These are phyloP conservation scores for Hyphopichia burtonii DNA, from an alignment of 1,139 yeast species.

Conservation along the genomic window DNA sequence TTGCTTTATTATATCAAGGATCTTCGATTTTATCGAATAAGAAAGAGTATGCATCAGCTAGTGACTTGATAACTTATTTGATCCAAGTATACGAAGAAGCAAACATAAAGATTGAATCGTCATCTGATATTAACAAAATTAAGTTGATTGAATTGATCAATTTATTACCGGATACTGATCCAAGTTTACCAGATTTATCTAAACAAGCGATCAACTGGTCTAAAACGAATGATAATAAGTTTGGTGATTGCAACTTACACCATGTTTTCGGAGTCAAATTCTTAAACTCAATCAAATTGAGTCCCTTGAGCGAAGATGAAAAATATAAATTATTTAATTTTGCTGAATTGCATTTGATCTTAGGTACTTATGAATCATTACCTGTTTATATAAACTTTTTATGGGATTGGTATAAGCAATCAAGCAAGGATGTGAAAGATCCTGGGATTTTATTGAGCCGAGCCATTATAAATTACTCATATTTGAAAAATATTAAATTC, in stretches of 20 bases:
- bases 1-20: conserved; percentile 70
- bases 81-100: conserved; percentile 65
- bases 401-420: conserved; percentile 54
- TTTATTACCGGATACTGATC: conserved; percentile 61
- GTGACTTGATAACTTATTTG: conserved; percentile 73
- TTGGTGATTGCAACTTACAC: conserved; percentile 77
- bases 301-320: conserved; percentile 23
- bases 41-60: conserved; percentile 74
- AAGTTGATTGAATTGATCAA: conserved; percentile 32
- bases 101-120: conserved; percentile 31
- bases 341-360: conserved; percentile 58
- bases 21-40: conserved; percentile 66
- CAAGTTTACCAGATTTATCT: conserved; percentile 64
- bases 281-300: conserved; percentile 21
- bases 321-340: conserved; percentile 36
- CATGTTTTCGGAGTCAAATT: conserved; percentile 72
- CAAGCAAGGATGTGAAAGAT: conserved; percentile 22
- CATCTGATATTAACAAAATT: conserved; percentile 32
- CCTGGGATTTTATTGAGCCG: conserved; percentile 58
- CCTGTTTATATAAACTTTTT: conserved; percentile 53
- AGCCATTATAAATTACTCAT: conserved; percentile 68
- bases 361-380: conserved; percentile 66
- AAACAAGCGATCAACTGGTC: conserved; percentile 70
- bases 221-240: conserved; percentile 40
- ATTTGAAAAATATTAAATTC: conserved; percentile 60